Evolutionary conservation across 2,329 filamentous ascomycete genomes (phyloP), one percentile per base, ranked within the genome.

Genomic region (Claviceps fusiformis): DNA sequence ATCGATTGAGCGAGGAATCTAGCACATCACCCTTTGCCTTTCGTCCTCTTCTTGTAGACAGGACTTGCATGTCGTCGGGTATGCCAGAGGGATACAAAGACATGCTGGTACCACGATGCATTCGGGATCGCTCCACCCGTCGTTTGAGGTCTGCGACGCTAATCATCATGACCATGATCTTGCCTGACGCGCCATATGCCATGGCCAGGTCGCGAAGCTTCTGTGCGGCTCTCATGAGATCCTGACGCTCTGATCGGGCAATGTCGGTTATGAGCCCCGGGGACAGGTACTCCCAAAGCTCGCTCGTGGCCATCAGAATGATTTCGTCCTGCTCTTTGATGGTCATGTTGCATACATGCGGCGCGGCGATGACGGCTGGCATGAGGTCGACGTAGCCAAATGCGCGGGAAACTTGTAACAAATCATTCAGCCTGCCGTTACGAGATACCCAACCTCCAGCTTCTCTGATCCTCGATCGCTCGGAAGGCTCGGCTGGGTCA

Each of bases 81-180:
- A 88, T 78, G 5, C 85, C 81, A 24, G 87, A 86, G 1, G 88
- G 87, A 53, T 88, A 88, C 70, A 95, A 81, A 15, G 88, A 89
- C 78, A 95, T 85, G 71, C 87, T 95, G 63, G 90, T 83, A 45
- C 88, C 89, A 55, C 89, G 80, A 68, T 87, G 78, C 58, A 80
- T 72, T 73, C 71, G 85, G 69, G 85, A 87, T 59, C 87, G 81
- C 67, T 95, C 87, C 56, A 78, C 75, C 59, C 89, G 82, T 66
- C 88, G 87, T 71, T 95, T 92, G 54, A 98, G 74, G 65, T 97
- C 91, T 55, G 87, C 85, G 43, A 98, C 87, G 55, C 91, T 92
- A 54, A 98, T 84, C 75, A 98, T 89, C 92, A 97, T 97, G 48
- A 98, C 89, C 91, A 97, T 97, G 59, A 97, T 88, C 73, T 98